Conservation (phyloP, 805 yeast species). For the Candida oleophila region DNA sequence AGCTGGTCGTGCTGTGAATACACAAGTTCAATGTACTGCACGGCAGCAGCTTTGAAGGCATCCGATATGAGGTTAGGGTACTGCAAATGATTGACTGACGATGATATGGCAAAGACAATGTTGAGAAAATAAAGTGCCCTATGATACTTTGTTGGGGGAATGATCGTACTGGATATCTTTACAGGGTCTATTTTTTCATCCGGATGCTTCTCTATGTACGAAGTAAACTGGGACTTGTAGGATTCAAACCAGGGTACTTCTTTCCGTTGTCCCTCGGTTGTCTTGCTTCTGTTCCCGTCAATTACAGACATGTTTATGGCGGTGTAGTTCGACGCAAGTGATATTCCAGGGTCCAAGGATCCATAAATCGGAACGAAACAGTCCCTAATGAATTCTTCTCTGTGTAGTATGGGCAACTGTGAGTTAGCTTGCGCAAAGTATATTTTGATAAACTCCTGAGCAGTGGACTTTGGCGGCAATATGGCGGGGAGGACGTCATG, state of each 20-base stretch:
- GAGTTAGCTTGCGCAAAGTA: slow-evolving; percentile 81
- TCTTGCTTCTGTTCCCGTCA: neutral
- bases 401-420: slow-evolving; percentile 79
- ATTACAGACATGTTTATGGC: slow-evolving; percentile 32
- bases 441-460: slow-evolving; percentile 59
- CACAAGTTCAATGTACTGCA: slow-evolving; percentile 55
- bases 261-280: neutral
- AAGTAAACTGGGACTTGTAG: slow-evolving; percentile 31
- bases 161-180: slow-evolving; percentile 33
- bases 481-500: slow-evolving; percentile 38
- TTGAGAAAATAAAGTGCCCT: slow-evolving; percentile 69
- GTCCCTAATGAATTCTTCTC: slow-evolving; percentile 67
- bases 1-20: slow-evolving; percentile 59
- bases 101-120: slow-evolving; percentile 77
- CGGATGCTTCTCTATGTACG: slow-evolving; percentile 12
- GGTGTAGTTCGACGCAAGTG: slow-evolving; percentile 61
- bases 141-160: slow-evolving; percentile 48
- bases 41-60: slow-evolving; percentile 67
- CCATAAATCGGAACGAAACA: slow-evolving; percentile 85
- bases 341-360: slow-evolving; percentile 46
- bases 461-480: slow-evolving; percentile 69
- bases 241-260: slow-evolving; percentile 46
- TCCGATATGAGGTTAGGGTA: slow-evolving; percentile 66
- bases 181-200: slow-evolving; percentile 23
- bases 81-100: slow-evolving; percentile 68